Evolutionary conservation across 306 rosid species (phyloP), one percentile per base, ranked within the genome.

Genomic region (Begonia peltatifolia): DNA sequence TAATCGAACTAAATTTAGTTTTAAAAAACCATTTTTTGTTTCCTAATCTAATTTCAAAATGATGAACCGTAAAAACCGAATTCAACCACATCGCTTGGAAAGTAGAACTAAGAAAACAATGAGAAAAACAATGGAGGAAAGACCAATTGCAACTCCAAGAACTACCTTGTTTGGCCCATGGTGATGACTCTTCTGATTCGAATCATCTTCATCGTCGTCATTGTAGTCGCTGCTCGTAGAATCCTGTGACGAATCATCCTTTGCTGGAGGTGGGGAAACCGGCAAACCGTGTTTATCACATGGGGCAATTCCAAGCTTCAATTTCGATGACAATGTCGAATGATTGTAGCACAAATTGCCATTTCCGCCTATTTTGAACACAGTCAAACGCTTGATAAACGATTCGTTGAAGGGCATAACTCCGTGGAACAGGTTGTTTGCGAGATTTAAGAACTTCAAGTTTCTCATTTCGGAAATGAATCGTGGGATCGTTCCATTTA

Each of bases 241-340:
- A 54, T 80, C 94, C 9, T 72, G 75, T 12, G 70, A 61, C 11
- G 82, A 77, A 35, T 68, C 67, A 6, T 63, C 86, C 62, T 83
- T 90, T 0, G 86, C 50, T 10, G 92, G 72, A 0, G 95, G 94
- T 1, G 97, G 94, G 35, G 95, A 53, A 71, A 79, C 50, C 3
- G 99, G 95, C 68, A 80, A 65, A 10, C 95, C 99, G 44, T 83
- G 82, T 50, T 75, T 85, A 51, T 90, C 95, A 70, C 97, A 90
- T 3, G 74, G 84, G 13, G 99, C 72, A 64, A 90, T 79, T 9
- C 99, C 99, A 41, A 90, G 95, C 77, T 90, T 80, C 84, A 83
- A 55, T 55, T 90, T 90, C 2, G 94, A 80, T 14, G 94, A 80
- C 68, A 83, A 30, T 57, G 63, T 51, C 11, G 99, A 72, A 42